Evolutionary conservation across 306 rosid genomes (phyloP), one percentile per base, ranked within the genome.

Genomic region (Rosa lucieae): DNA sequence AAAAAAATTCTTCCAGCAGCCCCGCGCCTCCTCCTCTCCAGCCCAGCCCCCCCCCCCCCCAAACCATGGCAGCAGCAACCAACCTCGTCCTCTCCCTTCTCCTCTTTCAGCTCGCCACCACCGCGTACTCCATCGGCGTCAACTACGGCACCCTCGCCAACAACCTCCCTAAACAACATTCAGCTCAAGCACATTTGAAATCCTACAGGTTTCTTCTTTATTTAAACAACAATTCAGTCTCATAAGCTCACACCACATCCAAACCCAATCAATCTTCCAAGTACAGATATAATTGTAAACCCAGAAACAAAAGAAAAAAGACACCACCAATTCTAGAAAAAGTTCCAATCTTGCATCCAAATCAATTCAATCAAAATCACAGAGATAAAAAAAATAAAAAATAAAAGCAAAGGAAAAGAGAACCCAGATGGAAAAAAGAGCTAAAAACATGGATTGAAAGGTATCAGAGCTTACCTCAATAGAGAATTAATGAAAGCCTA

Each of bases 401-500:
- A 75, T 15, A 59, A 39, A 14, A 59, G 4, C 17, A 18, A 42
- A 21, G 26, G 1, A 14, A 48, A 63, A 13, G 43, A 74, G 0
- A 35, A 58, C 69, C 70, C 43, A 43, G 69, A 40, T 21, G 43
- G 10, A 58, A 23, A 29, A 58, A 58, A 7, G n/a, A 42, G 18
- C 46, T 1, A 43, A 15, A 10, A 5, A 4, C 8, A 75, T 44
- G 58, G 6, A 62, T 9, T 74, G 8, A n/a, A 52, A 62, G 9
- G 4, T 29, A 20, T 17, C 35, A 29, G 47, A 62, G 47, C 61
- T 76, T 35, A 62, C 79, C 79, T 62, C 61, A 47, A 46, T n/a
- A 3, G 72, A 44, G 61, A 76, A 46, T 15, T 9, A 44, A 75
- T 44, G 78, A 26, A 75, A 59, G 78, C 18, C 70, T 1, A 14